phyloP scores from a whole-genome alignment of 2,329 filamentous ascomycete species.

The Paecilomyces sp. region DNA sequence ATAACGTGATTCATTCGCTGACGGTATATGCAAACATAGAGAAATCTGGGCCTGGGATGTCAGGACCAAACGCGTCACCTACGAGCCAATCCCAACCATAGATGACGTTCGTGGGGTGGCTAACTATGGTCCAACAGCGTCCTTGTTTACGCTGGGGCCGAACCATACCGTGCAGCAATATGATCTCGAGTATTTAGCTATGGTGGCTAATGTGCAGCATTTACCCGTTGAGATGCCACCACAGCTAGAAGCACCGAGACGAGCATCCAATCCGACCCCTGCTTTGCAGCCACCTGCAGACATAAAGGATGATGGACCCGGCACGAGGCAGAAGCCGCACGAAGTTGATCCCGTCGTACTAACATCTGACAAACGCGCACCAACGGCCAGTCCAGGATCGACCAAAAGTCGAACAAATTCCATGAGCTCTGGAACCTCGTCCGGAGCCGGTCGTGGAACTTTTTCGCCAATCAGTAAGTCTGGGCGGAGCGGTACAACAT shows the following conservation, averaged over 20 bases:
- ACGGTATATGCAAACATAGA: slow-evolving; percentile 38
- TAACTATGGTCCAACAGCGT: slow-evolving; percentile 84
- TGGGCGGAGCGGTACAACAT: slow-evolving; percentile 37
- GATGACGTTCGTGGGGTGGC: slow-evolving; percentile 75
- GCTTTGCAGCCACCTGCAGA: slow-evolving; percentile 34
- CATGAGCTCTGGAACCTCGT: slow-evolving; percentile 50
- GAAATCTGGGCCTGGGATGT: slow-evolving; percentile 97
- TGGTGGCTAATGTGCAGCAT: slow-evolving; percentile 85
- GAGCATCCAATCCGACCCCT: slow-evolving; percentile 18
- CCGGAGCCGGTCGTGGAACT: slow-evolving; percentile 32
- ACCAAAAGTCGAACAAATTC: slow-evolving; percentile 56
- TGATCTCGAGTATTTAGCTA: slow-evolving; percentile 75
- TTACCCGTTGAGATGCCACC: slow-evolving; percentile 72
- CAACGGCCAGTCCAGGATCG: slow-evolving; percentile 62
- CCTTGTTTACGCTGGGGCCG: slow-evolving; percentile 80
- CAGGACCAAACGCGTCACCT: slow-evolving; percentile 92
- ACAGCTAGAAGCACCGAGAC: slow-evolving; percentile 60
- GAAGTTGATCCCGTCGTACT: slow-evolving; percentile 60
- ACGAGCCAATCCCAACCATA: slow-evolving; percentile 77
- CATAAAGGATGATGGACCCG: slow-evolving; percentile 64
- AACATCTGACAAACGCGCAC: slow-evolving; percentile 55
- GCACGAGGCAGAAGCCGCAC: slow-evolving; percentile 66
- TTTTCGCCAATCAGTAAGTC: slow-evolving; percentile 36
- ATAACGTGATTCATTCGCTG: background rate
- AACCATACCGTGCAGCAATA: slow-evolving; percentile 93